These are phyloP conservation scores for Wickerhamomyces canadensis DNA, from an alignment of 805 yeast species.

Conservation along the genomic window DNA sequence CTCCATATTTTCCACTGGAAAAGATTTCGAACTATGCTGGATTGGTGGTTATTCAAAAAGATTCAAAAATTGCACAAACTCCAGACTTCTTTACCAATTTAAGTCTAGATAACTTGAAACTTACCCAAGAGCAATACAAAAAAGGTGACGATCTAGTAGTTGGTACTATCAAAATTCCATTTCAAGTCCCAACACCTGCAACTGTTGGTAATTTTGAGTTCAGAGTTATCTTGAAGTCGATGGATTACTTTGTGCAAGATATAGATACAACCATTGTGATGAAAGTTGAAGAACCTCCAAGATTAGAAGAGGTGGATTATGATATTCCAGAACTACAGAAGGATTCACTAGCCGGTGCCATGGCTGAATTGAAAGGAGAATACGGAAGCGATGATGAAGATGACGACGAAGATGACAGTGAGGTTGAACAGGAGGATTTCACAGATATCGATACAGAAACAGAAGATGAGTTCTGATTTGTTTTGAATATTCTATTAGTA, in stretches of 20 bases:
- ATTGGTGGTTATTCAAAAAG: slow-evolving; percentile 65
- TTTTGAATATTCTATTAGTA: slow-evolving; percentile 29
- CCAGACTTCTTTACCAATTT: slow-evolving; percentile 48
- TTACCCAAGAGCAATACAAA: slow-evolving; percentile 45
- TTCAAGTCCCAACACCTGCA: slow-evolving; percentile 75
- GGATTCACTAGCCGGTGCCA: slow-evolving; percentile 69
- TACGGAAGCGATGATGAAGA: slow-evolving; percentile 37
- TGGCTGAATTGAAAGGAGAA: slow-evolving; percentile 63
- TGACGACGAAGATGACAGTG: slow-evolving; percentile 38
- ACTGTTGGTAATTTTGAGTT: slow-evolving; percentile 60
- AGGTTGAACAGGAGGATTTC: slow-evolving; percentile 34
- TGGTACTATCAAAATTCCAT: slow-evolving; percentile 71
- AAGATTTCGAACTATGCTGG: slow-evolving; percentile 58
- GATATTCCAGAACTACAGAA: slow-evolving; percentile 59
- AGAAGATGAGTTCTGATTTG: slow-evolving; percentile 46
- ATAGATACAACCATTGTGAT: slow-evolving; percentile 63
- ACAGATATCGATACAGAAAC: slow-evolving; percentile 61
- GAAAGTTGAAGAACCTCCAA: slow-evolving; percentile 60
- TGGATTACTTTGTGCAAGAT: slow-evolving; percentile 80
- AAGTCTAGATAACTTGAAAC: slow-evolving; percentile 49
- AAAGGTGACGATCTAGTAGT: slow-evolving; percentile 33
- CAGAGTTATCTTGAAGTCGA: slow-evolving; percentile 63
- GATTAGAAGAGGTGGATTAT: slow-evolving; percentile 39
- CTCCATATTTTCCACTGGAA: slow-evolving; percentile 72
- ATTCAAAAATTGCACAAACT: slow-evolving; percentile 70